phyloP scores from a whole-genome alignment of 179 eudicot genomes.

The Sideroxylon spinosum region DNA sequence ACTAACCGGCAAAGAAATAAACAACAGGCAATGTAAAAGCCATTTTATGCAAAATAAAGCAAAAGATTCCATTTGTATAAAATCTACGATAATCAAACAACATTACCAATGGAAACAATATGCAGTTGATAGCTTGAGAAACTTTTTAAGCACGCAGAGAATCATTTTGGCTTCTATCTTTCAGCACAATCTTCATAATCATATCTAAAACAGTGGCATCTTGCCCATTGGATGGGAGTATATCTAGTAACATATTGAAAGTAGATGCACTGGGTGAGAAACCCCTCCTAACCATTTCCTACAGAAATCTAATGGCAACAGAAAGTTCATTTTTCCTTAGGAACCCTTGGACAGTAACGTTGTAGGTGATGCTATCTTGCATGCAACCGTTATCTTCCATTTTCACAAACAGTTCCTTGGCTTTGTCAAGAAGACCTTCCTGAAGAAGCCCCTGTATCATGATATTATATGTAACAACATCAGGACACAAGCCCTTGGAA shows the following conservation, averaged over 20 bases:
- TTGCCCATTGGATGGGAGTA: not conserved
- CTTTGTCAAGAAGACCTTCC: slow-evolving; percentile 10
- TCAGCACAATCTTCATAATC: not conserved
- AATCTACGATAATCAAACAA: no score
- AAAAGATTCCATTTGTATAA: no score
- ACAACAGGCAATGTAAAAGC: no score
- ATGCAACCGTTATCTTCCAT: slow-evolving; percentile 21
- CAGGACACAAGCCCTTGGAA: no score
- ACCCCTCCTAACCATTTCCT: slow-evolving; percentile 14
- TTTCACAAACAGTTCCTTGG: not conserved
- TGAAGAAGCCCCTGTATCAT: slow-evolving; percentile 16
- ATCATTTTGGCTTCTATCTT: no score
- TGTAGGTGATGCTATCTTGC: slow-evolving; percentile 14
- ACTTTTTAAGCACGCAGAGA: no score
- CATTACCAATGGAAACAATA: no score
- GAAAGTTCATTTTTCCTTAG: not conserved
- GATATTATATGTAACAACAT: not conserved
- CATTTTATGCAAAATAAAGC: no score
- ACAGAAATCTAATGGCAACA: slow-evolving; percentile 7
- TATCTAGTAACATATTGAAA: not conserved
- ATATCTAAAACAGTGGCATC: slow-evolving; percentile 1
- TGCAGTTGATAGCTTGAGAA: no score
- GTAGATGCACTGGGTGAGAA: slow-evolving; percentile 6
- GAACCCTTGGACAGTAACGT: slow-evolving; percentile 7
- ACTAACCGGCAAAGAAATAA: no score